Percentiles rank a stretch among this genome's conserved stretches.
Evolutionary conservation across 257 asterid genomes (phyloP).

Genomic region (Linderniella brevidens): DNA sequence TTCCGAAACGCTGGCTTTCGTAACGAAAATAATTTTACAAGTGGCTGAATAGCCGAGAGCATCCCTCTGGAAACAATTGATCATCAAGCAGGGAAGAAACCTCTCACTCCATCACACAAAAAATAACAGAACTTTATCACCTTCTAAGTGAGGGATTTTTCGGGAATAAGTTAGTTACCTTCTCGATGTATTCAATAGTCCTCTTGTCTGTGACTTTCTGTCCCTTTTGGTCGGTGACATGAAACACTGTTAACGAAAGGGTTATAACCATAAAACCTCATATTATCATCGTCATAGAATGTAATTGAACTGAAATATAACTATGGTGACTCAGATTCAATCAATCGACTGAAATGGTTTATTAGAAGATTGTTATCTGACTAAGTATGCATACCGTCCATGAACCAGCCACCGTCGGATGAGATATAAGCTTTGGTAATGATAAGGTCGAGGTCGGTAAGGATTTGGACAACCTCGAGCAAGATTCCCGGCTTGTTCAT

Average conservation of each 20-base stretch:
- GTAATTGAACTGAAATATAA: no score
- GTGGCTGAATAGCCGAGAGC: no score
- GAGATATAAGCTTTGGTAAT: slow-evolving; percentile 93
- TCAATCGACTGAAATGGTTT: background rate
- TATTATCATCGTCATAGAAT: no score
- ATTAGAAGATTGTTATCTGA: slow-evolving; percentile 1
- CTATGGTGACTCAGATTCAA: no score
- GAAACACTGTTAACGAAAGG: slow-evolving; percentile 53
- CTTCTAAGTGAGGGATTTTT: no score
- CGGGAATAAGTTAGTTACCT: slow-evolving; percentile 28
- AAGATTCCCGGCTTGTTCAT: slow-evolving; percentile 94
- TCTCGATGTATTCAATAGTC: slow-evolving; percentile 68
- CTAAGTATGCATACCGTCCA: slow-evolving; percentile 55
- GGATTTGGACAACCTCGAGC: slow-evolving; percentile 94
- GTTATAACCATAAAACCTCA: background rate
- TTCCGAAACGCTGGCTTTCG: no score
- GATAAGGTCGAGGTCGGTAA: slow-evolving; percentile 80
- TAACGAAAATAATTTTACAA: no score
- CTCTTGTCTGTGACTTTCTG: slow-evolving; percentile 50
- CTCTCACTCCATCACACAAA: no score
- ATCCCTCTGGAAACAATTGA: no score
- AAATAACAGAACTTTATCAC: no score
- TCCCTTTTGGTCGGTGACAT: slow-evolving; percentile 92
- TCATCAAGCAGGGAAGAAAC: no score
- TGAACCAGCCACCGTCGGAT: slow-evolving; percentile 98